These are phyloP conservation scores for Arachnomyces sp. DNA, from an alignment of 2,329 filamentous ascomycete genomes.

Conservation along the genomic window DNA sequence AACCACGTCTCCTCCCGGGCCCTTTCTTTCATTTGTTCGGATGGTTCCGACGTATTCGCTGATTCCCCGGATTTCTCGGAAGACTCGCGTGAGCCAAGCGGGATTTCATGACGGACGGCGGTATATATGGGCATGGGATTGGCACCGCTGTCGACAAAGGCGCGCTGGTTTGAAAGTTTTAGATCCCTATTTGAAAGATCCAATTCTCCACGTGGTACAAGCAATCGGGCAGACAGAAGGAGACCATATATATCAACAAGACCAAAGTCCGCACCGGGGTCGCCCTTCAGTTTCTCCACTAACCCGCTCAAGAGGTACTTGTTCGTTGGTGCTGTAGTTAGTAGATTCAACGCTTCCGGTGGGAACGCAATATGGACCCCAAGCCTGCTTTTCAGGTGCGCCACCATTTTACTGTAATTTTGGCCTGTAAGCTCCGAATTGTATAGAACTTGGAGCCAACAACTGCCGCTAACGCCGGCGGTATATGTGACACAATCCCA, in stretches of 20 bases:
- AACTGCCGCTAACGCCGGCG: conserved; percentile 89
- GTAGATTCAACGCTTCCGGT: conserved; percentile 68
- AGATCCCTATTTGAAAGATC: conserved; percentile 70
- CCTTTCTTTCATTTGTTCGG: conserved; percentile 37
- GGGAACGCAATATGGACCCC: conserved; percentile 90
- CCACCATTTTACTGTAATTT: conserved; percentile 61
- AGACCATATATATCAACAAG: conserved; percentile 91
- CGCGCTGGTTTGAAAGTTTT: conserved; percentile 81
- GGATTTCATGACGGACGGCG: conserved; percentile 91
- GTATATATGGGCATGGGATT: conserved; percentile 93
- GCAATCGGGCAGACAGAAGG: conserved; percentile 70
- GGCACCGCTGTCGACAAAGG: conserved; percentile 67
- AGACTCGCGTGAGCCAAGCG: conserved; percentile 44
- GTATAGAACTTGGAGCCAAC: conserved; percentile 87
- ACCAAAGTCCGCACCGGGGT: conserved; percentile 72
- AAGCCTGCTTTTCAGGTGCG: conserved; percentile 79
- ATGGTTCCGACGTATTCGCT: conserved; percentile 42
- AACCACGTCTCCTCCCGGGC: conserved; percentile 72
- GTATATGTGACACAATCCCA: conserved; percentile 95
- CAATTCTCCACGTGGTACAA: conserved; percentile 80
- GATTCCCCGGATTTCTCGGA: conserved; percentile 37
- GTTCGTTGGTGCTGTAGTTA: conserved; percentile 86
- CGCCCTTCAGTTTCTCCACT: conserved; percentile 84
- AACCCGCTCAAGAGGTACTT: conserved; percentile 82
- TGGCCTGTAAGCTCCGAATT: conserved; percentile 69